Percentiles rank a stretch among this genome's conserved stretches.
Evolutionary conservation across 306 rosid species (phyloP).

Genomic region (Elaeagnus macrophylla): DNA sequence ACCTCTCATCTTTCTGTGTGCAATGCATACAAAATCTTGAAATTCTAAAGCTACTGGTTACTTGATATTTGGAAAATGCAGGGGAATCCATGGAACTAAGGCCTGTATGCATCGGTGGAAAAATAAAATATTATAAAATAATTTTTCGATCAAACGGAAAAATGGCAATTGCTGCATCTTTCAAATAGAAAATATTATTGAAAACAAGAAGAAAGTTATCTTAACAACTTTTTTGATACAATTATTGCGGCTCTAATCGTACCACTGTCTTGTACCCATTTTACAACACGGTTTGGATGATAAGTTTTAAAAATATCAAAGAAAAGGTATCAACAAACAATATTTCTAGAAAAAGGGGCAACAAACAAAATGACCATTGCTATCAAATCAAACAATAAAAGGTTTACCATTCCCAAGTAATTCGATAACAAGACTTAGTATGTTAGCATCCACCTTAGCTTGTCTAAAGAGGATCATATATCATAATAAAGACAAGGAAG

Average conservation of each 20-base stretch:
- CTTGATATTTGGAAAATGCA: no score
- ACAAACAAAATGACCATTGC: constrained; percentile 4
- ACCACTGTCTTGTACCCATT: constrained; percentile 64
- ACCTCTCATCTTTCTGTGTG: no score
- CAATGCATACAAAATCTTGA: no score
- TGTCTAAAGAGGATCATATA: background rate
- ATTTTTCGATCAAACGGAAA: background rate
- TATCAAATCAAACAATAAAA: constrained; percentile 5
- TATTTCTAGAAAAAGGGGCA: constrained; percentile 11
- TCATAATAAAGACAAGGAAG: background rate
- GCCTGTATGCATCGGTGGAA: no score
- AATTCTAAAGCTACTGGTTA: no score
- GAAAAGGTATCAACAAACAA: constrained; percentile 6
- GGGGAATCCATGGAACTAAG: no score
- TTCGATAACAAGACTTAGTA: no score
- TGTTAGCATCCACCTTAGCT: no score
- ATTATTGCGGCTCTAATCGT: constrained; percentile 57
- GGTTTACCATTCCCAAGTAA: no score
- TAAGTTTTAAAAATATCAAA: constrained; percentile 50
- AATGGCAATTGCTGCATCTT: constrained; percentile 1
- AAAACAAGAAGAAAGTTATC: constrained; percentile 27
- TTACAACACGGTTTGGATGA: constrained; percentile 75
- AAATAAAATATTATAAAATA: no score
- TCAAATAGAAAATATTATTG: background rate
- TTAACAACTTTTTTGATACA: constrained; percentile 69